These are phyloP conservation scores for Xerocomellus intermedius DNA, from an alignment of 768 basidiomycete species.

Conservation along the genomic window DNA sequence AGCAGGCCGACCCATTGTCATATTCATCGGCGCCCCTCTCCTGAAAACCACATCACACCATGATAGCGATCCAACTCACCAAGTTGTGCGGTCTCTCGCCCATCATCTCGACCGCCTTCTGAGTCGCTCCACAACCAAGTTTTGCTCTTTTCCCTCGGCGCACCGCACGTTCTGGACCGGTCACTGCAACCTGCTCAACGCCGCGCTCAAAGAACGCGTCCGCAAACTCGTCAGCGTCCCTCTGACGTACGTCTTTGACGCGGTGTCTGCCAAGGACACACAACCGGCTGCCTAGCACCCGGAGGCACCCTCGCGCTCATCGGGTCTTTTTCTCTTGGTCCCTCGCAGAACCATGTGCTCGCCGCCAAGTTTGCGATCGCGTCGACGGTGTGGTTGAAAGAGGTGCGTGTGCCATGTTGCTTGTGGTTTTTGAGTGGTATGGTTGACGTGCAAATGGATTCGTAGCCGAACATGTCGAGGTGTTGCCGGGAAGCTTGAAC, in stretches of 20 bases:
- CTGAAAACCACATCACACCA: too few relatives aligned
- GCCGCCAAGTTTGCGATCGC: slow-evolving; percentile 8
- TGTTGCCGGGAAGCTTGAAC: slow-evolving; percentile 37
- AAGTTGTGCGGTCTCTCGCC: slow-evolving; percentile 32
- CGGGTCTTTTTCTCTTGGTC: slow-evolving; percentile 1
- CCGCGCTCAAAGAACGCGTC: slow-evolving; percentile 1
- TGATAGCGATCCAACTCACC: slow-evolving; percentile 34
- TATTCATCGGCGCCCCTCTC: too few relatives aligned
- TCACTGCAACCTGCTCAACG: slow-evolving; percentile 15
- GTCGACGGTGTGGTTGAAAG: slow-evolving; percentile 10
- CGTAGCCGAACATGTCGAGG: slow-evolving; percentile 38
- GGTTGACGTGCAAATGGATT: not conserved
- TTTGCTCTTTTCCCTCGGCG: slow-evolving; percentile 33
- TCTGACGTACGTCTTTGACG: slow-evolving; percentile 23
- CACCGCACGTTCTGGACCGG: slow-evolving; percentile 35
- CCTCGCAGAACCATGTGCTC: not conserved
- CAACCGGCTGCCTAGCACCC: slow-evolving; percentile 29
- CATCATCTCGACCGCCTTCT: slow-evolving; percentile 39
- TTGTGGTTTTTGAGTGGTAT: too few relatives aligned
- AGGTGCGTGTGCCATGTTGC: slow-evolving; percentile 5
- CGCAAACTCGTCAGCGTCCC: not conserved
- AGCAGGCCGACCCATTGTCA: too few relatives aligned
- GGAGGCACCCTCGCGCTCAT: slow-evolving; percentile 28
- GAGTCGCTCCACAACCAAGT: too few relatives aligned
- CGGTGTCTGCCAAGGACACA: slow-evolving; percentile 32